phyloP scores from a whole-genome alignment of 2,329 filamentous ascomycete species.

The Ophiostoma himal-ulmi region DNA sequence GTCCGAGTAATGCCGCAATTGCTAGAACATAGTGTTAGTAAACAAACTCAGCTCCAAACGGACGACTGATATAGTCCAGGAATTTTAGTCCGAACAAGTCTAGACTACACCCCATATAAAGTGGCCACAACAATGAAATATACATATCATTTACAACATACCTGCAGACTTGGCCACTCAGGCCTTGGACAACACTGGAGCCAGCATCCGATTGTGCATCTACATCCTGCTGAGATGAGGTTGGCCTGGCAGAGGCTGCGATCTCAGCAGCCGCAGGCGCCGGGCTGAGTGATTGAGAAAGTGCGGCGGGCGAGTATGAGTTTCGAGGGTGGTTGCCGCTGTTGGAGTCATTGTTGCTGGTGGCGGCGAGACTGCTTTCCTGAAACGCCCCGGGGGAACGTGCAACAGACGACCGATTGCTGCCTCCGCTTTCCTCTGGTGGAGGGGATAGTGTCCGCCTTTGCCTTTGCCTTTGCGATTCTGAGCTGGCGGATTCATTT shows the following conservation, averaged over 20 bases:
- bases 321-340: conserved; percentile 19
- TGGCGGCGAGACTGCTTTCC: conserved; percentile 5
- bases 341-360: background rate
- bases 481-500: conserved; percentile 1
- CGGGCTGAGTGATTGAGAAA: conserved; percentile 25
- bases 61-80: background rate
- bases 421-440: conserved; percentile 26
- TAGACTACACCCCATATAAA: background rate
- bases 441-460: conserved; percentile 27
- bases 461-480: conserved; percentile 16
- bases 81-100: background rate
- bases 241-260: background rate
- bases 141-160: conserved; percentile 31
- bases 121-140: too few relatives aligned
- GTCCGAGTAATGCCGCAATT: conserved; percentile 94
- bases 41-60: background rate
- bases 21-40: conserved; percentile 43
- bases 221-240: conserved; percentile 22
- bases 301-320: conserved; percentile 16
- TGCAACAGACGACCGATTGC: conserved; percentile 19
- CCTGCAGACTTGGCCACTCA: conserved; percentile 67
- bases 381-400: conserved; percentile 5
- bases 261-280: conserved; percentile 23
- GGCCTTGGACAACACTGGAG: conserved; percentile 29
- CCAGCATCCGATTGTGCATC: conserved; percentile 25